Base-by-base conservation (phyloP, 2,329 filamentous ascomycete species). In the Penicillium sp. region DNA sequence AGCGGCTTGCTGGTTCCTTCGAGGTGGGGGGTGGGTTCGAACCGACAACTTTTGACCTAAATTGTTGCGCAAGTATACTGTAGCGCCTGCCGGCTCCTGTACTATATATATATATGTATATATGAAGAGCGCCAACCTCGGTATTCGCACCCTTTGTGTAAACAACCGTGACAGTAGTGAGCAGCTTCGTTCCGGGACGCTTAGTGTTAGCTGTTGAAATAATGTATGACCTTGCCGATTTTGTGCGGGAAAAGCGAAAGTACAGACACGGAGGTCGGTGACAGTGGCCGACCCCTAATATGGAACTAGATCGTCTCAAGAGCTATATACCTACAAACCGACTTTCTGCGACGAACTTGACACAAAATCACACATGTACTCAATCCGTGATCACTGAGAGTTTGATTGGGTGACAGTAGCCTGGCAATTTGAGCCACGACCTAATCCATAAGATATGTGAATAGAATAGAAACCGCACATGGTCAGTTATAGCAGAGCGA, bases 221-320 rank as follows among this genome's bases (percentile, higher is more conserved):
- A 26, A 17, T 15, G 17, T 7, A 17, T 8, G 26, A 19, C 4
- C 7, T 21, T 7, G 23, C 23, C 9, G 21, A 49, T 49, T 31
- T 11, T 44, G 9, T 30, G n/a, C 50, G 30, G 21, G 5, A 21
- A 30, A 56, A 26, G 46, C 30, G 21, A n/a, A 11, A 29, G 45
- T 46, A n/a, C 51, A 30, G 31, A 45, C 51, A 44, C 6, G 19
- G 45, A 56, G 23, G 21, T 21, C 15, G 21, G 45, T 57, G 21
- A 45, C 46, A 57, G 31, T 6, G 26, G 26, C 26, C 26, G 26
- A 6, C 26, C 26, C 26, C 26, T 26, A 26, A 26, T 52, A 21
- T 53, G 23, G 35, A 51, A 31, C 56, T 61, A 57, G 58, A 63
- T 66, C 63, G 60, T 56, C 47, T 58, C 61, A 58, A 56, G 50